phyloP scores from a whole-genome alignment of 495 filamentous ascomycete genomes.

The Zalerion maritima region DNA sequence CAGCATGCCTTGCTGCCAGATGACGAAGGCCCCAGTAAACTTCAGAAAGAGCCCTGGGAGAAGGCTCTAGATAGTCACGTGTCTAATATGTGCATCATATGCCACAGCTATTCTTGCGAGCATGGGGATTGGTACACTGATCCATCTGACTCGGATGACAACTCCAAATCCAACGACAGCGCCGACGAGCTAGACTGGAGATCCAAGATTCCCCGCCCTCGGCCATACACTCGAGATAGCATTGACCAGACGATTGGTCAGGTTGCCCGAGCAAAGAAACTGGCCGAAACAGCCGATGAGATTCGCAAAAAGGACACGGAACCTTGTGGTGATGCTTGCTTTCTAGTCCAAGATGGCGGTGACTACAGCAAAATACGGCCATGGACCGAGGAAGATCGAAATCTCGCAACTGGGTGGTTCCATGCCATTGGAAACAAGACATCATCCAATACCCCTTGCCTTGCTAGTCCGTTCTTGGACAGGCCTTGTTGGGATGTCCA shows the following conservation, averaged over 20 bases:
- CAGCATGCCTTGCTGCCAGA: constrained; percentile 11
- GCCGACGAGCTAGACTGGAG: not conserved
- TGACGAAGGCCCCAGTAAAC: constrained; percentile 2
- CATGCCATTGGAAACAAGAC: constrained; percentile 23
- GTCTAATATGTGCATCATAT: constrained; percentile 30
- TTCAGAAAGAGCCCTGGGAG: too few relatives aligned
- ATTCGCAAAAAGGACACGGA: constrained; percentile 6
- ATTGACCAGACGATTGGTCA: constrained; percentile 11
- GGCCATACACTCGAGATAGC: constrained; percentile 13
- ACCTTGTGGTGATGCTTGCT: constrained; percentile 29
- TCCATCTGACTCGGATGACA: too few relatives aligned
- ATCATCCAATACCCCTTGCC: constrained; percentile 23
- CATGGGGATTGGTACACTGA: constrained; percentile 37
- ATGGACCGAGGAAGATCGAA: constrained; percentile 25
- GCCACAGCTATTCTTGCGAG: constrained; percentile 33
- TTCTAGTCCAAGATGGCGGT: constrained; percentile 17
- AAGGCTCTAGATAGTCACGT: constrained; percentile 27
- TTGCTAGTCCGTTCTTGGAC: constrained; percentile 24
- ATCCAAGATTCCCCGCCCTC: constrained; percentile 3
- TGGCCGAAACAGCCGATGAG: too few relatives aligned
- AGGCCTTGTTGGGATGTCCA: constrained; percentile 37
- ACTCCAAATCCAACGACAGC: too few relatives aligned
- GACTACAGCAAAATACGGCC: constrained; percentile 11
- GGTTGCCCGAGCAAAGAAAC: too few relatives aligned
- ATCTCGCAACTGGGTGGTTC: constrained; percentile 23